Evolutionary conservation across 257 asterid species (phyloP), one percentile per base, ranked within the genome.

Genomic region (Penstemon eatonii): DNA sequence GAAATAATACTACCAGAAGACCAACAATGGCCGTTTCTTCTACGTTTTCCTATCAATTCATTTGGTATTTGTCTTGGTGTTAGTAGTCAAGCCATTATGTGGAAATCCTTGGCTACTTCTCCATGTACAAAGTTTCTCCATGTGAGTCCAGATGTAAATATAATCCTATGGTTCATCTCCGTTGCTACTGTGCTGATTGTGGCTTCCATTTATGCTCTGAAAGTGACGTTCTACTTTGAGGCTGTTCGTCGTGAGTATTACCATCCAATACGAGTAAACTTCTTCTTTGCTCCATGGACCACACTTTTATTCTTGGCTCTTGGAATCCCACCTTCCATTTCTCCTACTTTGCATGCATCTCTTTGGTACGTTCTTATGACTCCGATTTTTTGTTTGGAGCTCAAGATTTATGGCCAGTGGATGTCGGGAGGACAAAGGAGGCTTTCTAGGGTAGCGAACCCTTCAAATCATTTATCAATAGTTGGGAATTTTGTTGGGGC

Each of bases 401-500:
- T 88, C 39, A 88, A 88, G 68, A 77, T 88, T 18, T 88, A 88
- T 25, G 96, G 96, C 6, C 91, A 86, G 67, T 88, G 96, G 96
- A 86, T 84, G 93, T 88, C 91, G 0, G 96, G 96, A 13, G 93
- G 96, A 3, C 85, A 84, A 62, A 65, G 91, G 60, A 77, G 91
- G 83, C 86, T 88, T n/a, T 88, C 96, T 0, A 86, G 82, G 65
- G 93, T 88, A 56, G 96, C 96, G 1, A 88, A 86, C 65, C 93
- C 96, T 0, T 80, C 92, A 0, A 88, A 86, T 45, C 96, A 88
- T 75, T 81, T 86, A 3, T 77, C 96, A 0, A 25, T 88, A 7
- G 93, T 88, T 0, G 96, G 96, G 12, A 88, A 88, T 61, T 88
- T 88, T 64, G 91, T 86, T 2, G 93, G 96, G 5, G 85, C 96